Conservation (phyloP, 2,329 filamentous ascomycete genomes). For the Diplodia seriata region DNA sequence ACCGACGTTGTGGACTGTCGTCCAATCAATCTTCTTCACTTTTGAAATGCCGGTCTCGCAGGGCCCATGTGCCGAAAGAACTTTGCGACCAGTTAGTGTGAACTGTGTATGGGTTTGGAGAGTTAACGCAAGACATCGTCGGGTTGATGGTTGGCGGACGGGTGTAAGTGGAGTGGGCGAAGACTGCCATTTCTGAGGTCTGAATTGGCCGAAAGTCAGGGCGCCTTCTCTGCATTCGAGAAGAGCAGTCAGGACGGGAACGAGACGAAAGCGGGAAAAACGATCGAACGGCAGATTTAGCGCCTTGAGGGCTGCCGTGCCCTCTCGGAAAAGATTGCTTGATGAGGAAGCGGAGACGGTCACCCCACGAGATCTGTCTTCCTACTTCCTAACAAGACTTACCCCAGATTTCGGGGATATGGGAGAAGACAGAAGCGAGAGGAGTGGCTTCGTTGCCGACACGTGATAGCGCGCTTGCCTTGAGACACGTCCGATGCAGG, state of each 20-base stretch:
- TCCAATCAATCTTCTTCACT: not conserved
- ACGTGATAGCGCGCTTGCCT: slow-evolving; percentile 15
- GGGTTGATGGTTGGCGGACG: not conserved
- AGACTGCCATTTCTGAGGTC: not conserved
- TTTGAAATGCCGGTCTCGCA: not conserved
- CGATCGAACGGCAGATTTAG: not conserved
- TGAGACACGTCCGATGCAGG: not conserved
- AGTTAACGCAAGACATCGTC: not conserved
- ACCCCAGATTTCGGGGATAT: not conserved
- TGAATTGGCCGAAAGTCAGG: not conserved
- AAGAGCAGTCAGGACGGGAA: not conserved
- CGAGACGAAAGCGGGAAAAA: not conserved
- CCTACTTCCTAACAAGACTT: not conserved
- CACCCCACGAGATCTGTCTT: not conserved
- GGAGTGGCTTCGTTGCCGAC: not conserved
- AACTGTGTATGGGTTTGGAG: not conserved
- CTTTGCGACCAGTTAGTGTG: not conserved
- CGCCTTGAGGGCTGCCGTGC: not conserved
- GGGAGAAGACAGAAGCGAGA: not conserved
- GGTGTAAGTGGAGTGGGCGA: not conserved
- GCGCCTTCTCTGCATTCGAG: not conserved
- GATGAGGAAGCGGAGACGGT: not conserved
- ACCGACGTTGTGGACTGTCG: not conserved
- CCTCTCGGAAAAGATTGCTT: not conserved
- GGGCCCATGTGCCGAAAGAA: not conserved